Percentiles rank a stretch among this genome's conserved stretches.
Evolutionary conservation across 1,139 yeast genomes (phyloP).

Genomic region (Pichia sp.): DNA sequence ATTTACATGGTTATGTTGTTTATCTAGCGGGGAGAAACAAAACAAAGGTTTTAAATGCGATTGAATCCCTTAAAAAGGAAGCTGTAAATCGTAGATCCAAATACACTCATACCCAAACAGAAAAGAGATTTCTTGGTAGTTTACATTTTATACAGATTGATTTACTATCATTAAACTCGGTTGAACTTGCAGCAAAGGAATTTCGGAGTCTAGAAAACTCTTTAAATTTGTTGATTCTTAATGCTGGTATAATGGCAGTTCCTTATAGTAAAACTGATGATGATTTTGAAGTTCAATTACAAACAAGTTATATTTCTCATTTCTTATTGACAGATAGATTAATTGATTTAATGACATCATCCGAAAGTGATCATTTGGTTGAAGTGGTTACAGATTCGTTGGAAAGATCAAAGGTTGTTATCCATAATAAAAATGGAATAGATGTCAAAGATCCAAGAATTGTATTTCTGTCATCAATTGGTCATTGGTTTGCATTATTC

Average conservation of each 20-base stretch:
- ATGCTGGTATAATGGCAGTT: slow-evolving; percentile 78
- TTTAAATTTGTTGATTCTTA: slow-evolving; percentile 61
- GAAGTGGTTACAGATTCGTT: neutral
- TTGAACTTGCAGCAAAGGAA: slow-evolving; percentile 47
- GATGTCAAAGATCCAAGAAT: slow-evolving; percentile 43
- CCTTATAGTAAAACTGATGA: slow-evolving; percentile 62
- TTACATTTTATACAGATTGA: slow-evolving; percentile 57
- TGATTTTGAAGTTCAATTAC: slow-evolving; percentile 67
- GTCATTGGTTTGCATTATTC: slow-evolving; percentile 52
- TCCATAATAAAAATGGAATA: slow-evolving; percentile 6
- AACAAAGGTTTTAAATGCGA: slow-evolving; percentile 49
- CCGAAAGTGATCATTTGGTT: slow-evolving; percentile 19
- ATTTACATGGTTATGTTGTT: slow-evolving; percentile 69
- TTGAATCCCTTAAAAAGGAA: slow-evolving; percentile 46
- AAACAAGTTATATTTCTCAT: slow-evolving; percentile 73
- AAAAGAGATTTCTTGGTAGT: slow-evolving; percentile 43
- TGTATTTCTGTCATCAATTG: slow-evolving; percentile 62
- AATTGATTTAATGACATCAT: slow-evolving; percentile 43
- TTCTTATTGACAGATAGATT: slow-evolving; percentile 61
- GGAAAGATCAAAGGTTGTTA: neutral
- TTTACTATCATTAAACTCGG: slow-evolving; percentile 50
- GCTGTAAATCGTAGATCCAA: slow-evolving; percentile 35
- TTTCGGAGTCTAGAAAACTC: slow-evolving; percentile 44
- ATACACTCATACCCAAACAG: slow-evolving; percentile 19
- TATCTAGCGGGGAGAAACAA: slow-evolving; percentile 67